A percentile compares a stretch with the other conserved stretches of the same genome.
Evolutionary conservation across 2,329 filamentous ascomycete genomes (phyloP).

Genomic region (Colletotrichum chrysophilum): DNA sequence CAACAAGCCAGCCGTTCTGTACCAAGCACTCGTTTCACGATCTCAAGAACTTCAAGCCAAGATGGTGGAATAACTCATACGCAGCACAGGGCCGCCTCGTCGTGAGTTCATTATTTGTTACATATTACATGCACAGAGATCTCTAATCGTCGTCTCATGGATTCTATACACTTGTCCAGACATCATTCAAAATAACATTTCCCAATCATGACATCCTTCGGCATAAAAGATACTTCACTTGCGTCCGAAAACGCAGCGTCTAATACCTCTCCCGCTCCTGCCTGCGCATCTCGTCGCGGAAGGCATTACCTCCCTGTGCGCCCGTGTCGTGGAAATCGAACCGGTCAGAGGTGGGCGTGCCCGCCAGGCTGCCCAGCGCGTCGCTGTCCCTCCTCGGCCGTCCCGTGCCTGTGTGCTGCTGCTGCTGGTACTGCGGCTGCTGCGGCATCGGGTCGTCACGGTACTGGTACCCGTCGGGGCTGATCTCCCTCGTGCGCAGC

Average conservation of each 20-base stretch:
- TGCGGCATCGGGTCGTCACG: constrained; percentile 36
- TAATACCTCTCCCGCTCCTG: constrained; percentile 47
- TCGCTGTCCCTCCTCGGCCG: constrained; percentile 48
- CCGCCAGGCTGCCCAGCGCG: constrained; percentile 53
- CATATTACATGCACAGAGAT: constrained; percentile 1
- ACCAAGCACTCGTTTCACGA: background rate
- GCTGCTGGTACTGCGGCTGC: background rate
- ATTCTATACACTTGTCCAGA: background rate
- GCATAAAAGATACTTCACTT: background rate
- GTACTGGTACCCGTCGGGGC: constrained; percentile 32
- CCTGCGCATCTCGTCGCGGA: constrained; percentile 55
- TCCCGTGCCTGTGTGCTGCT: background rate
- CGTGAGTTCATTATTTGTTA: constrained; percentile 9
- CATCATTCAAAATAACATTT: background rate
- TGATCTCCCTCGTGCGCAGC: constrained; percentile 32
- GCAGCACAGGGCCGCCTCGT: background rate
- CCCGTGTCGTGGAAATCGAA: constrained; percentile 40
- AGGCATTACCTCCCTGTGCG: constrained; percentile 44
- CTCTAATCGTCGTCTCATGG: background rate
- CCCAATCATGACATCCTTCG: background rate
- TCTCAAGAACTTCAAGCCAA: rapidly evolving
- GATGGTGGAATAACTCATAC: background rate
- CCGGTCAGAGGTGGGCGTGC: constrained; percentile 48
- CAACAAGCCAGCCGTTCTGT: too few relatives aligned
- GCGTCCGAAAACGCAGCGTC: background rate